Percentiles rank a stretch among this genome's conserved stretches.
phyloP scores from a whole-genome alignment of 2,329 filamentous ascomycete genomes.

The Scedosporium minutisporum region DNA sequence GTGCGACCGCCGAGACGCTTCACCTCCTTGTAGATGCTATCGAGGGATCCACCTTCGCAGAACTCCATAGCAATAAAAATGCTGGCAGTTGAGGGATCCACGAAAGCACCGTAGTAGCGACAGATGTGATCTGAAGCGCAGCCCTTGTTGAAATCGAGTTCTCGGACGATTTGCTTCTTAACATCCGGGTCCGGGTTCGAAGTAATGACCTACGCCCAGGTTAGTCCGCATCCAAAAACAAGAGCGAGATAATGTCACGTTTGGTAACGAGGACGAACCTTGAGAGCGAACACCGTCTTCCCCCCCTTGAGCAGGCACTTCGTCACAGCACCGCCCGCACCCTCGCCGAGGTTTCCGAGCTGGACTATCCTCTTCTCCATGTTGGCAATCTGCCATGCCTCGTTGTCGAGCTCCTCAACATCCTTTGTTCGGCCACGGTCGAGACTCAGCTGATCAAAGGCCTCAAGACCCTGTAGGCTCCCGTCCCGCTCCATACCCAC shows the following conservation, averaged over 20 bases:
- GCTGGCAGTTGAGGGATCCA: slow-evolving; percentile 89
- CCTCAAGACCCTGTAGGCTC: slow-evolving; percentile 67
- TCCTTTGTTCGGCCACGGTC: slow-evolving; percentile 79
- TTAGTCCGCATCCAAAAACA: background rate
- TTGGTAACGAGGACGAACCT: slow-evolving; percentile 46
- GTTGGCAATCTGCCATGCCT: slow-evolving; percentile 89
- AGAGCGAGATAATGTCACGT: background rate
- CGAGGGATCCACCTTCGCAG: slow-evolving; percentile 90
- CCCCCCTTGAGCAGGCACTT: slow-evolving; percentile 80
- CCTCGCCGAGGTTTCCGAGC: slow-evolving; percentile 82
- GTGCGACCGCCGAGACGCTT: slow-evolving; percentile 91
- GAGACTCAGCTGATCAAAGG: slow-evolving; percentile 69
- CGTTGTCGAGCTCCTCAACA: slow-evolving; percentile 89
- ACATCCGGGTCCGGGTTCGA: slow-evolving; percentile 96
- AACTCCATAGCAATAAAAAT: slow-evolving; percentile 99
- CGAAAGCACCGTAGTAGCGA: slow-evolving; percentile 93
- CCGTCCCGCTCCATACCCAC: slow-evolving; percentile 73
- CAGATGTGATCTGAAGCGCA: slow-evolving; percentile 95
- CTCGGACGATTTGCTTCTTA: slow-evolving; percentile 95
- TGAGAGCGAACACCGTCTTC: slow-evolving; percentile 90
- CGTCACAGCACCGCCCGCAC: slow-evolving; percentile 91
- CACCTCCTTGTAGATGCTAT: slow-evolving; percentile 95
- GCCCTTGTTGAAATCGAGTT: slow-evolving; percentile 95
- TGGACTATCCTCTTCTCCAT: slow-evolving; percentile 81
- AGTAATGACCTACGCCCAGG: slow-evolving; percentile 68